Base-by-base conservation (phyloP, 305 asterid genomes). In the Fraxinus nigra region DNA sequence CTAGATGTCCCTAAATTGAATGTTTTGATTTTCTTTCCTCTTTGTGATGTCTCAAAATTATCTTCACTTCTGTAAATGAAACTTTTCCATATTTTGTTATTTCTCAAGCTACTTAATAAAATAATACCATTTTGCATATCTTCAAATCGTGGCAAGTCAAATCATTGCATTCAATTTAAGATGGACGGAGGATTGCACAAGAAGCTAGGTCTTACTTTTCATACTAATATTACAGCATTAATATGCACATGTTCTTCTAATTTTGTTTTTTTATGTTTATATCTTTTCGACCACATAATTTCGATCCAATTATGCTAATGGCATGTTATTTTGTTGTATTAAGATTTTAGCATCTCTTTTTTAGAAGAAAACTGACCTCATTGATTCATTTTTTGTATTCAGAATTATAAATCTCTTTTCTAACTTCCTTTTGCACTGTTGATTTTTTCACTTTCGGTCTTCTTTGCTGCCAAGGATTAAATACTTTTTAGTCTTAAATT, bases 401-500 rank as follows among this genome's bases (percentile, higher is more conserved):
- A 2, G 35, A 8, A 34, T 46, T 8, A 30, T 65, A 16, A 32
- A 11, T 59, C 22, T 79, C 7, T 74, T 78, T 75, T 59, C 40
- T 78, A 2, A 2, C 65, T 33, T 24, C 40, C 26, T 75, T 72
- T 40, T 73, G 2, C 22, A 7, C 30, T 56, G 37, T 78, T 65
- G 30, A 77, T 56, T 22, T 56, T 0, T 40, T 26, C 14, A 7
- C 35, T 81, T 74, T 24, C 34, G 33, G 33, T 20, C 30, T 35
- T 76, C 30, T 13, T 82, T 84, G 67, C 70, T 79, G n/a, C 51
- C 26, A 24, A n/a, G 26, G 9, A 72, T 8, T 37, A 61, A 18
- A 20, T 22, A 78, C 78, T 43, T 69, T 13, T 38, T 78, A 35
- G 16, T 87, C 28, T 77, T 28, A 48, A 40, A 63, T 32, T 85